Evolutionary conservation across 2,329 filamentous ascomycete species (phyloP), one percentile per base, ranked within the genome.

Genomic region (Fusarium tjaetaba): DNA sequence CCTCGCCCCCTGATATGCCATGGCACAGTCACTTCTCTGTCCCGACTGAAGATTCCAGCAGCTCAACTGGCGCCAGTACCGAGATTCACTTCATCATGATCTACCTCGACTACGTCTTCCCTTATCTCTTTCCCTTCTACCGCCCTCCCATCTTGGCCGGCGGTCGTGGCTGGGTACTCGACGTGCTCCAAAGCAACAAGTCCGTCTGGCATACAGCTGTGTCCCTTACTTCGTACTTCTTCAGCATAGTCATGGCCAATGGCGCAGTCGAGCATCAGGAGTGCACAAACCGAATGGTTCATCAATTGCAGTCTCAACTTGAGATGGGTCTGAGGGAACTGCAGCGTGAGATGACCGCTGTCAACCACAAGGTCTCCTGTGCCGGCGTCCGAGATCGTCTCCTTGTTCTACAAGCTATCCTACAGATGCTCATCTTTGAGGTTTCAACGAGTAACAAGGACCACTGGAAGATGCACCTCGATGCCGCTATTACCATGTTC

Each of bases 111-210:
- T 86, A 89, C 70, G 84, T 91, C 26, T 87, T 91, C 69, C 89
- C 90, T 4, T 88, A 90, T 72, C 80, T 91, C 2, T 91, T 89
- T 76, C 90, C 90, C 5, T 89, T 91, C 77, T 92, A 91, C 79
- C 85, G 85, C 6, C 90, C 90, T 2, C 83, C 84, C 5, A 77
- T 90, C 11, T 82, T 88, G 7, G 83, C 88, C 63, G 87, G 88
- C n/a, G 90, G 89, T 20, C 85, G 88, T 55, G 86, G 87, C 32
- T 92, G 90, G 90, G 82, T 92, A 34, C 81, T 92, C 41, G 85
- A 88, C 36, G 81, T 89, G 46, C 82, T 91, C 15, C 84, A 88
- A 62, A 86, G 84, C 67, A 90, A 89, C 79, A 88, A 86, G 69
- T 84, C 88, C 2, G 83, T 91, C 26, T 90, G 87, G 79, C 88